A percentile compares a stretch with the other conserved stretches of the same genome.
Conservation (phyloP, 2,329 filamentous ascomycete species). For the Allantophomopsis cytisporea region DNA sequence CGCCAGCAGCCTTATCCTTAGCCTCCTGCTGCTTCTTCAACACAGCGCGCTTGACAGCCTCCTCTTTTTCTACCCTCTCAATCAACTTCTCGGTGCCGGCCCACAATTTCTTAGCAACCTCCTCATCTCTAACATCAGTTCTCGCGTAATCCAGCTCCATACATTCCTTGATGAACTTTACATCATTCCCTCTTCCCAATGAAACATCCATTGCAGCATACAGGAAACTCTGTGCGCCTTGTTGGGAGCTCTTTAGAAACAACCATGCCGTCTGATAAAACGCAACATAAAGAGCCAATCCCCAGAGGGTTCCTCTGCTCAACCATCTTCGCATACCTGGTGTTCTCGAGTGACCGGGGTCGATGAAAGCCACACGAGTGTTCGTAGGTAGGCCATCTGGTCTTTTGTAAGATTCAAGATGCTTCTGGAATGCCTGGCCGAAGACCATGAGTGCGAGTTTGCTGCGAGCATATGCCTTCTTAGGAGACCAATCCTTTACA, state of each 20-base stretch:
- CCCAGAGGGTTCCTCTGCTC: slow-evolving; percentile 70
- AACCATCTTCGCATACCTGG: slow-evolving; percentile 82
- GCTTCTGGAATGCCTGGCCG: slow-evolving; percentile 82
- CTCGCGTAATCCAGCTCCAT: slow-evolving; percentile 59
- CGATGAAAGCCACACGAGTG: slow-evolving; percentile 70
- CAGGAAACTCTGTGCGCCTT: slow-evolving; percentile 78
- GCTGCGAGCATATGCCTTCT: slow-evolving; percentile 47
- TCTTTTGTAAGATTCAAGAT: slow-evolving; percentile 70
- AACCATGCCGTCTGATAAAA: slow-evolving; percentile 79
- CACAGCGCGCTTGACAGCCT: slow-evolving; percentile 38
- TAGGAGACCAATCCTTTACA: slow-evolving; percentile 37
- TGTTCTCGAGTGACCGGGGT: slow-evolving; percentile 75
- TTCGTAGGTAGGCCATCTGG: slow-evolving; percentile 76
- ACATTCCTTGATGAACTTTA: slow-evolving; percentile 79
- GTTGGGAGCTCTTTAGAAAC: slow-evolving; percentile 68
- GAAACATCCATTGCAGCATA: slow-evolving; percentile 73
- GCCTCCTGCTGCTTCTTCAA: slow-evolving; percentile 22
- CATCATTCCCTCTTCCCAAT: slow-evolving; percentile 50
- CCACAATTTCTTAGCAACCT: slow-evolving; percentile 76
- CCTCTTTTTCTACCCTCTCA: slow-evolving; percentile 67
- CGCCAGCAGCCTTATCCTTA: slow-evolving; percentile 6
- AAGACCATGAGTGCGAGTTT: slow-evolving; percentile 81
- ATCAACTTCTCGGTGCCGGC: slow-evolving; percentile 77
- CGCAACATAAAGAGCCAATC: slow-evolving; percentile 61
- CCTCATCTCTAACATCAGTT: slow-evolving; percentile 65